phyloP scores from a whole-genome alignment of 768 basidiomycete species.

The Phlebiopsis flavidoalba region DNA sequence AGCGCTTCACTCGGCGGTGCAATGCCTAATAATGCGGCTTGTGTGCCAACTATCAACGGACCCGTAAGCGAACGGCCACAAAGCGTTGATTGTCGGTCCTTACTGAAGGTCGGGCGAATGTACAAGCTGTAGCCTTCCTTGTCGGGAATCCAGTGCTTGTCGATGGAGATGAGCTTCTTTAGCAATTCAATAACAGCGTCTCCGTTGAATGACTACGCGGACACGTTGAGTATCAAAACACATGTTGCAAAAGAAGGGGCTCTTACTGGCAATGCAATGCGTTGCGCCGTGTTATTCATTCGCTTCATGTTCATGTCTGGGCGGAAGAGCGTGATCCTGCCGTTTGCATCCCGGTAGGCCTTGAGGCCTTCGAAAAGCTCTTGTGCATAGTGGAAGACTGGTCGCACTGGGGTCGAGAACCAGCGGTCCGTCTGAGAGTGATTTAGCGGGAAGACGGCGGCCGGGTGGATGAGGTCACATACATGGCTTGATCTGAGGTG shows the following conservation, averaged over 20 bases:
- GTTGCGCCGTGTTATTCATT: constrained; percentile 80
- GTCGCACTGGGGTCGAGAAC: constrained; percentile 72
- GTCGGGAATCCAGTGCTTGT: constrained; percentile 88
- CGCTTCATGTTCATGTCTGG: constrained; percentile 98
- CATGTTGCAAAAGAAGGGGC: not conserved
- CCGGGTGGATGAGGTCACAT: constrained; percentile 22
- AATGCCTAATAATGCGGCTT: constrained; percentile 42
- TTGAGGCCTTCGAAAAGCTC: constrained; percentile 93
- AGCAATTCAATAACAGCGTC: constrained; percentile 72
- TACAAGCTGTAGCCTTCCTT: constrained; percentile 89
- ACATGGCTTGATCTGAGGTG: constrained; percentile 83
- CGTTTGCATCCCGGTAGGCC: constrained; percentile 74
- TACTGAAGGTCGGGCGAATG: constrained; percentile 75
- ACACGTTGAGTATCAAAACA: not conserved
- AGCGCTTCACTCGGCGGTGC: constrained; percentile 52
- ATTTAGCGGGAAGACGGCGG: not conserved
- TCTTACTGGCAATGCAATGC: constrained; percentile 73
- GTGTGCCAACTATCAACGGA: constrained; percentile 62
- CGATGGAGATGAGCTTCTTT: constrained; percentile 78
- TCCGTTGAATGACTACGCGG: constrained; percentile 68
- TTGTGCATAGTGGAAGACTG: constrained; percentile 92
- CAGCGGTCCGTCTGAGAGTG: constrained; percentile 54
- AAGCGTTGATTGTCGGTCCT: constrained; percentile 13
- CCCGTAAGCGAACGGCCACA: not conserved
- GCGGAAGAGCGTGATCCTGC: constrained; percentile 78